phyloP scores from a whole-genome alignment of 1,139 yeast genomes.

The Yamadazyma sp. region DNA sequence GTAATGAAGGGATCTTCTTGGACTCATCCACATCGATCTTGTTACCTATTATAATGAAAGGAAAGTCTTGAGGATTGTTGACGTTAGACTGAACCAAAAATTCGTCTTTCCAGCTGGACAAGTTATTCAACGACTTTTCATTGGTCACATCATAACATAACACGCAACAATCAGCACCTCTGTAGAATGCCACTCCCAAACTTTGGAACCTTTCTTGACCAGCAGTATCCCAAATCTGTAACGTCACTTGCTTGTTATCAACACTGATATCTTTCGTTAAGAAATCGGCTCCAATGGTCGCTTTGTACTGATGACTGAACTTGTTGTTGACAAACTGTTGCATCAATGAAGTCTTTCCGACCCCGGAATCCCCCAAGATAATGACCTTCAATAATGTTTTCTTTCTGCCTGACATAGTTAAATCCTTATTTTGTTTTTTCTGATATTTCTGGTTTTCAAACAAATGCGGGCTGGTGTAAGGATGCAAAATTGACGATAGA shows the following conservation, averaged over 20 bases:
- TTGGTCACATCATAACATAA: slow-evolving; percentile 93
- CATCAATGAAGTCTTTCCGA: slow-evolving; percentile 94
- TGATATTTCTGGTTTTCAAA: not conserved
- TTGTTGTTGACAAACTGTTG: slow-evolving; percentile 95
- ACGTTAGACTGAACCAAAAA: slow-evolving; percentile 92
- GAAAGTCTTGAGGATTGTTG: slow-evolving; percentile 90
- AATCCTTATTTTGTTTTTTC: slow-evolving; percentile 1
- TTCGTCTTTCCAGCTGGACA: slow-evolving; percentile 94
- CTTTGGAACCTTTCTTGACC: slow-evolving; percentile 98
- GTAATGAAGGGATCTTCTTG: slow-evolving; percentile 73
- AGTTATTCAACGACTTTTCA: slow-evolving; percentile 85
- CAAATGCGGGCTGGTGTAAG: slow-evolving; percentile 2
- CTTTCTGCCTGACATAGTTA: slow-evolving; percentile 72
- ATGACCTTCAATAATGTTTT: slow-evolving; percentile 91
- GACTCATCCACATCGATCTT: slow-evolving; percentile 93
- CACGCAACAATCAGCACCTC: slow-evolving; percentile 99
- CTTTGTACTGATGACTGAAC: slow-evolving; percentile 94
- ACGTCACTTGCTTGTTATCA: slow-evolving; percentile 70
- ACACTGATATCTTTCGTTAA: slow-evolving; percentile 84
- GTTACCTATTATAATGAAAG: slow-evolving; percentile 92
- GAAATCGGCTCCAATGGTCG: slow-evolving; percentile 97
- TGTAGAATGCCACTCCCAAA: slow-evolving; percentile 93
- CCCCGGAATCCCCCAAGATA: slow-evolving; percentile 95
- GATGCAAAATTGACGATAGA: not conserved
- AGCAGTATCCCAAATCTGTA: slow-evolving; percentile 98